phyloP scores from a whole-genome alignment of 2,329 filamentous ascomycete species.

The Nemania diffusa region DNA sequence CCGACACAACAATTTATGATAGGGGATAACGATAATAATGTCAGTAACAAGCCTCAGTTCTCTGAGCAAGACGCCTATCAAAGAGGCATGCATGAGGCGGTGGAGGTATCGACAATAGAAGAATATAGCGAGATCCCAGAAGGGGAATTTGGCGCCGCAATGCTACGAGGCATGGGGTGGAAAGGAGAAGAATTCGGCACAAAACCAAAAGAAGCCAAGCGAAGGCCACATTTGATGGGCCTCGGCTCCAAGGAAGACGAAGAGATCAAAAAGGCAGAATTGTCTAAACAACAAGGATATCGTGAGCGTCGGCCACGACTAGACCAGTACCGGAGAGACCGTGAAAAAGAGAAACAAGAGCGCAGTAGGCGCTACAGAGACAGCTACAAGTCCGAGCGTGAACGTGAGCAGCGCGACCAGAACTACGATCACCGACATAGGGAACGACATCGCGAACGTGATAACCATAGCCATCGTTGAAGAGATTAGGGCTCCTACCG shows the following conservation, averaged over 20 bases:
- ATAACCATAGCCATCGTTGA: conserved; percentile 43
- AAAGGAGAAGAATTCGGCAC: conserved; percentile 71
- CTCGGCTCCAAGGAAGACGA: conserved; percentile 88
- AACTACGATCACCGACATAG: conserved; percentile 44
- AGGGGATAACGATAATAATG: conserved; percentile 44
- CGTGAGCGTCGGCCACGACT: conserved; percentile 57
- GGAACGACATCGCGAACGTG: conserved; percentile 48
- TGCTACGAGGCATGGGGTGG: conserved; percentile 96
- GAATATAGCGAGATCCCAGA: conserved; percentile 92
- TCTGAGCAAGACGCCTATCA: conserved; percentile 76
- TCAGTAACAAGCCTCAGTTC: conserved; percentile 44
- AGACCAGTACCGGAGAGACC: conserved; percentile 61
- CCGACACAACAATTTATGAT: conserved; percentile 64
- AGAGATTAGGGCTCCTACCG: neutral
- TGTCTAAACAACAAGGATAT: conserved; percentile 57
- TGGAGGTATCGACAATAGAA: conserved; percentile 79
- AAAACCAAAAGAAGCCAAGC: conserved; percentile 69
- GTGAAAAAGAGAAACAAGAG: conserved; percentile 56
- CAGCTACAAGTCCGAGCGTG: conserved; percentile 60
- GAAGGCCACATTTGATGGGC: conserved; percentile 83
- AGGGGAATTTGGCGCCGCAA: conserved; percentile 91
- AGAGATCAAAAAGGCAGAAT: conserved; percentile 73
- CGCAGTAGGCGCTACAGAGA: conserved; percentile 54
- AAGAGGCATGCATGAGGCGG: conserved; percentile 75
- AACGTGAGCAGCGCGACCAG: conserved; percentile 53